These are phyloP conservation scores for Monosporascus sp. DNA, from an alignment of 2,329 filamentous ascomycete species.

Conservation along the genomic window DNA sequence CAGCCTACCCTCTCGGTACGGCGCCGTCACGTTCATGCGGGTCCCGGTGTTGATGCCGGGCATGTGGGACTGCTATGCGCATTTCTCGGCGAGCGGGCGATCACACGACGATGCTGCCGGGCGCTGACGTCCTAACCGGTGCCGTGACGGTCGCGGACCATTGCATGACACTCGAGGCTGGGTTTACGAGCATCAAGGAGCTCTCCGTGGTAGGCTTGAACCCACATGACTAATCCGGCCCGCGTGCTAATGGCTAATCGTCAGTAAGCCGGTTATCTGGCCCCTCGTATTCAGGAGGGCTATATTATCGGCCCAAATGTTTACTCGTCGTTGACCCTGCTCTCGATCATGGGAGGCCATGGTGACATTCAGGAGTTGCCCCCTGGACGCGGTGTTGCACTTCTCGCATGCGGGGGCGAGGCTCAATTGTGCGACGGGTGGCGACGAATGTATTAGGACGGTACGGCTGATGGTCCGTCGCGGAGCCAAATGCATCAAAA, in stretches of 20 bases:
- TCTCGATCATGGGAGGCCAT: slow-evolving; percentile 44
- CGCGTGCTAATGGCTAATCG: not conserved
- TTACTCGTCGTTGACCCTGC: too few species aligned
- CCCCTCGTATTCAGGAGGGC: slow-evolving; percentile 36
- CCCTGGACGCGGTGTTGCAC: slow-evolving; percentile 27
- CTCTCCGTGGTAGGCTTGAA: slow-evolving; percentile 29
- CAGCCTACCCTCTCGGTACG: slow-evolving; percentile 27
- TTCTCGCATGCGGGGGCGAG: slow-evolving; percentile 25
- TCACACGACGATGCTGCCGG: slow-evolving; percentile 17
- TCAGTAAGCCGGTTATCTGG: slow-evolving; percentile 36
- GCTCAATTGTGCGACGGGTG: slow-evolving; percentile 39
- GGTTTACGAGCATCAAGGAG: slow-evolving; percentile 47
- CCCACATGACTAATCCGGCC: not conserved
- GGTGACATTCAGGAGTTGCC: slow-evolving; percentile 37
- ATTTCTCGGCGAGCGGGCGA: slow-evolving; percentile 33
- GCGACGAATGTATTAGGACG: slow-evolving; percentile 36
- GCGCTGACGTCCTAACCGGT: slow-evolving; percentile 28
- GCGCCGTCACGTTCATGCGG: slow-evolving; percentile 18
- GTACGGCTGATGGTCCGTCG: slow-evolving; percentile 38
- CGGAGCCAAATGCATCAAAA: slow-evolving; percentile 44
- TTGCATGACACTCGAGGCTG: slow-evolving; percentile 36
- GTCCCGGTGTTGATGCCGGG: slow-evolving; percentile 44
- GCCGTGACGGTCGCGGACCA: slow-evolving; percentile 36
- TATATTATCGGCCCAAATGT: slow-evolving; percentile 41
- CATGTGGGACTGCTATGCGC: slow-evolving; percentile 48